phyloP scores from a whole-genome alignment of 805 yeast species.

The Starmerella apis region DNA sequence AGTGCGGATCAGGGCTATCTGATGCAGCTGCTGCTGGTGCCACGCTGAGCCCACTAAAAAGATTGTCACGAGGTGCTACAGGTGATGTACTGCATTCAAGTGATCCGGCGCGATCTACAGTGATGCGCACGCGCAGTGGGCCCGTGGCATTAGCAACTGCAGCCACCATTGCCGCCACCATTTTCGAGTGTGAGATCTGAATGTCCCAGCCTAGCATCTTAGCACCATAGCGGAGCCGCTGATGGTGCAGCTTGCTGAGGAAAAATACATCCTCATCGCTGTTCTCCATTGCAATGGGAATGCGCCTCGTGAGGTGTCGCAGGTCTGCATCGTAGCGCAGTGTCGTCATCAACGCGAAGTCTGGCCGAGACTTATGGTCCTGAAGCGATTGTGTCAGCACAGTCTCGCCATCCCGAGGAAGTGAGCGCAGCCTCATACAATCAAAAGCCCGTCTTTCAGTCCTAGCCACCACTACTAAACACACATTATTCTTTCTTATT shows the following conservation, averaged over 20 bases:
- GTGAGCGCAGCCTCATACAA: slow-evolving; percentile 22
- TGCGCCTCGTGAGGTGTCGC: slow-evolving; percentile 26
- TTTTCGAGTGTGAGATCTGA: slow-evolving; percentile 35
- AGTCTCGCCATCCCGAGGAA: slow-evolving; percentile 19
- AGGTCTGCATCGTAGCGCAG: slow-evolving; percentile 65
- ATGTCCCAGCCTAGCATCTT: slow-evolving; percentile 44
- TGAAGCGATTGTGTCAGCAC: neutral
- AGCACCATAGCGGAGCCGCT: slow-evolving; percentile 47
- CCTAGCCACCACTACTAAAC: neutral
- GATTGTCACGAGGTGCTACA: slow-evolving; percentile 27
- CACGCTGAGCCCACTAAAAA: slow-evolving; percentile 27
- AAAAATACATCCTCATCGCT: slow-evolving; percentile 40
- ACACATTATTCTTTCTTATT: neutral
- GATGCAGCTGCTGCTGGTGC: slow-evolving; percentile 15
- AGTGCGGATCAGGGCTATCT: slow-evolving; percentile 30
- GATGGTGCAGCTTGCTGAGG: slow-evolving; percentile 52
- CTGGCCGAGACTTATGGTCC: slow-evolving; percentile 9
- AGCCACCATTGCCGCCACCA: slow-evolving; percentile 35
- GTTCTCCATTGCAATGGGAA: slow-evolving; percentile 26
- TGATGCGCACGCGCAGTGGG: slow-evolving; percentile 42
- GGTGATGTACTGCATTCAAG: slow-evolving; percentile 34
- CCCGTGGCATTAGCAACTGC: slow-evolving; percentile 16
- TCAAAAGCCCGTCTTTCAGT: neutral
- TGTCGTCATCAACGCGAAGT: slow-evolving; percentile 56
- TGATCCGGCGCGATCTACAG: slow-evolving; percentile 34